A percentile compares a stretch with the other conserved stretches of the same genome.
phyloP scores from a whole-genome alignment of 2,329 filamentous ascomycete species.

The Colletotrichum sp. region DNA sequence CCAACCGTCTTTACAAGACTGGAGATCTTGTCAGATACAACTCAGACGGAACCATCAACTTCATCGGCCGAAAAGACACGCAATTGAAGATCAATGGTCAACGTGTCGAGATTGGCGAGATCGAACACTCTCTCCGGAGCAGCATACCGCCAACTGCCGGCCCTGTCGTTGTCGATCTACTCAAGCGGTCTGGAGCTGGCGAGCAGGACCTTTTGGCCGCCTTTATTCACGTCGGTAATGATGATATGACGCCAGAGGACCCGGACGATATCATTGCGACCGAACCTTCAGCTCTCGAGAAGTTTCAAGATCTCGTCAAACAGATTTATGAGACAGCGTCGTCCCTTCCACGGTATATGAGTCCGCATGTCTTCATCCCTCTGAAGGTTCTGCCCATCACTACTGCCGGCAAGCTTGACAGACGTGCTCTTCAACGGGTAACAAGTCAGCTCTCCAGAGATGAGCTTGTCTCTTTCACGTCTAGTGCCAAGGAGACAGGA shows the following conservation, averaged over 20 bases:
- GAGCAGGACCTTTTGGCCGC: neutral
- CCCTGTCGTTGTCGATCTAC: neutral
- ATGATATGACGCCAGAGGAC: neutral
- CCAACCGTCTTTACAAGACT: slow-evolving; percentile 25
- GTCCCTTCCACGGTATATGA: slow-evolving; percentile 20
- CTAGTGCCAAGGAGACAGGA: neutral
- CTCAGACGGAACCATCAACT: slow-evolving; percentile 26
- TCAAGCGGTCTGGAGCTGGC: neutral
- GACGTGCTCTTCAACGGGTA: slow-evolving; percentile 4
- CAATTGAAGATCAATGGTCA: slow-evolving; percentile 38
- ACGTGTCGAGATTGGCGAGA: slow-evolving; percentile 35
- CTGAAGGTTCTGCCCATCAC: slow-evolving; percentile 10
- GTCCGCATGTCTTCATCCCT: slow-evolving; percentile 17
- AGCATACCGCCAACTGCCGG: neutral
- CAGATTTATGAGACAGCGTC: neutral
- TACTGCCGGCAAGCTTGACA: slow-evolving; percentile 20
- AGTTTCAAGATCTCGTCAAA: neutral
- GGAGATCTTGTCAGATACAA: slow-evolving; percentile 29
- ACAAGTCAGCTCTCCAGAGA: neutral
- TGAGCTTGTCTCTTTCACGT: neutral
- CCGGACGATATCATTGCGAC: neutral
- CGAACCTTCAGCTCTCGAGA: neutral
- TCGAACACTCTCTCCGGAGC: slow-evolving; percentile 37
- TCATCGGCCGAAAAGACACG: slow-evolving; percentile 29
- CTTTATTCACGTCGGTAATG: neutral